Evolutionary conservation across 768 basidiomycete genomes (phyloP).

Genomic region (Psilocybe sp.): DNA sequence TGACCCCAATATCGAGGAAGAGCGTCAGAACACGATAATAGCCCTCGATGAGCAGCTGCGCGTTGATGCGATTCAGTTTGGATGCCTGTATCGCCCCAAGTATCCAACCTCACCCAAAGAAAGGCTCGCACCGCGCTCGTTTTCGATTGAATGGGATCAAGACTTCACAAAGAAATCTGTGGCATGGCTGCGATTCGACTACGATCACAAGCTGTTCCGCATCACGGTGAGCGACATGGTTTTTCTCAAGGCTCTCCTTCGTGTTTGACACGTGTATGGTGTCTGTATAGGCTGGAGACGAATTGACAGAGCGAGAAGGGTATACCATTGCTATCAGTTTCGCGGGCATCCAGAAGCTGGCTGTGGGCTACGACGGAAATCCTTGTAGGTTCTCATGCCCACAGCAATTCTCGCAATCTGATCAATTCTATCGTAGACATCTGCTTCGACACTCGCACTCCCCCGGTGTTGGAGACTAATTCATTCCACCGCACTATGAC

Average conservation of each 20-base stretch:
- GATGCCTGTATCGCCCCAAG: constrained; percentile 45
- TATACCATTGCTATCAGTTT: constrained; percentile 54
- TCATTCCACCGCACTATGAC: constrained; percentile 52
- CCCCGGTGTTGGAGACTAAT: constrained; percentile 61
- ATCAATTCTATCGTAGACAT: constrained; percentile 41
- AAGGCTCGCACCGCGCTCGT: constrained; percentile 41
- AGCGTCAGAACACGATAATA: constrained; percentile 34
- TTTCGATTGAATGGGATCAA: constrained; percentile 71
- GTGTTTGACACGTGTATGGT: too few species aligned
- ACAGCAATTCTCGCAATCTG: background rate
- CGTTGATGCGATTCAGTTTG: constrained; percentile 66
- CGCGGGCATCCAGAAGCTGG: constrained; percentile 57
- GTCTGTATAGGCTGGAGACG: constrained; percentile 54
- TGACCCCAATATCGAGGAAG: constrained; percentile 51
- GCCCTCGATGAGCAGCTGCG: constrained; percentile 32
- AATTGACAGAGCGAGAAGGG: constrained; percentile 46
- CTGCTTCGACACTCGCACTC: constrained; percentile 64
- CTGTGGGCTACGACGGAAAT: constrained; percentile 58
- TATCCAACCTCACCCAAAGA: constrained; percentile 26
- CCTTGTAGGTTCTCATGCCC: constrained; percentile 48
- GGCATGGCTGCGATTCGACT: constrained; percentile 60
- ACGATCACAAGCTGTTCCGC: constrained; percentile 64
- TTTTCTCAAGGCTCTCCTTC: too few species aligned
- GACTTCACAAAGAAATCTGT: constrained; percentile 43
- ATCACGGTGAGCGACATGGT: constrained; percentile 45